Conservation (phyloP, 352 stramenopile genomes). For the Pythium insidiosum region DNA sequence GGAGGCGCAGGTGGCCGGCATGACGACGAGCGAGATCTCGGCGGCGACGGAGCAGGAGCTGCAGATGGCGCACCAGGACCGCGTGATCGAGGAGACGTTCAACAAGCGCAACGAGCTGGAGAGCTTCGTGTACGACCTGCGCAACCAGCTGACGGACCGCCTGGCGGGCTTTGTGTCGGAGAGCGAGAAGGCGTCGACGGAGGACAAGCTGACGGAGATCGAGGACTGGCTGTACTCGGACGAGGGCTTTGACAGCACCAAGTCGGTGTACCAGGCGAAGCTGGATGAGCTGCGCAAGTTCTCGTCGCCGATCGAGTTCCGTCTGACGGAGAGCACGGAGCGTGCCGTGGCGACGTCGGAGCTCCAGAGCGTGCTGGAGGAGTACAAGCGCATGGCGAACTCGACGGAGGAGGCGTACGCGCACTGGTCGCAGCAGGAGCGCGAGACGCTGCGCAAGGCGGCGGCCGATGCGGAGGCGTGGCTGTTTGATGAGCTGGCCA, state of each 20-base stretch:
- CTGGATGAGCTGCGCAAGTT: conserved; percentile 91
- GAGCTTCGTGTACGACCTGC: conserved; percentile 99
- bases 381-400: conserved; percentile 94
- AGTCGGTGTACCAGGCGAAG: conserved; percentile 95
- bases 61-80: conserved; percentile 94
- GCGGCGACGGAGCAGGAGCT: conserved; percentile 88
- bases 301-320: conserved; percentile 91
- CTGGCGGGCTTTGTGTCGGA: conserved; percentile 84
- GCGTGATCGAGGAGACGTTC: conserved; percentile 94
- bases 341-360: conserved; percentile 84
- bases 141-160: conserved; percentile 90
- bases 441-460: conserved; percentile 87
- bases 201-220: conserved; percentile 82
- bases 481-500: conserved; percentile 95
- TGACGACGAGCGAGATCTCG: conserved; percentile 48
- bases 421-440: conserved; percentile 95
- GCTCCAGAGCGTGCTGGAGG: conserved; percentile 90
- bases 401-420: conserved; percentile 90
- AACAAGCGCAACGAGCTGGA: conserved; percentile 99
- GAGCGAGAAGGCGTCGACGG: conserved; percentile 85
- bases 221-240: conserved; percentile 99
- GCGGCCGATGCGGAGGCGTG: conserved; percentile 88
- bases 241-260: conserved; percentile 97
- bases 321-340: conserved; percentile 87
- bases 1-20: conserved; percentile 44